Base-by-base conservation (phyloP, 2,329 filamentous ascomycete genomes). In the Thermomyces lanuginosus region DNA sequence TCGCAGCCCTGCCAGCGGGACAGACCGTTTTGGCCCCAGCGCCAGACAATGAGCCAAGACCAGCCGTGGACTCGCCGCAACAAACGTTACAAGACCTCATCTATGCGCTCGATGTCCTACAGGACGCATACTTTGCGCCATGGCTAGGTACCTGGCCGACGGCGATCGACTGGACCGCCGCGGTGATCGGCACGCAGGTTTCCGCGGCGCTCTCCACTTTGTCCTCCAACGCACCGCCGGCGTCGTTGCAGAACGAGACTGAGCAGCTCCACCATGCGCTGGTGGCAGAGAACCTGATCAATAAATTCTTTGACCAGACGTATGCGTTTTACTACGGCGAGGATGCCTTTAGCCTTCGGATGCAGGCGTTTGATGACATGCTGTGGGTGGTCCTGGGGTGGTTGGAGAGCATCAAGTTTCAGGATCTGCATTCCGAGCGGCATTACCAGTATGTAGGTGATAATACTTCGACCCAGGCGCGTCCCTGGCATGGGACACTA, bases 361-460 rank as follows among this genome's bases (percentile, higher is more conserved):
- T 72, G 30, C 62, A 89, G 59, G 86, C 86, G 0, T 92, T 76
- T 47, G 86, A 93, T 45, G 86, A 95, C 48, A 92, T 92, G 58
- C 66, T 92, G 2, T 95, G 86, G 86, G 82, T 93, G 1, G 82
- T 91, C 2, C 63, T 95, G 19, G 81, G 77, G 35, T 93, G 86
- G 84, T 58, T 93, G 27, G 81, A 92, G 46, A 70, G 69, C 25
- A 67, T 83, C 36, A 73, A 77, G 38, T 83, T 92, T 44, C 69
- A 86, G 27, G 58, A 71, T 16, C 56, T 65, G n/a, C 81, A 91
- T 45, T 70, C 68, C 2, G 53, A 60, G 2, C 47, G 71, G 10
- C 72, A 80, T 46, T 78, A 75, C 41, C 33, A 40, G 9, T 33
- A 30, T 4, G 24, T 36, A 16, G 34, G 36, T n/a, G 31, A 38